Percentiles rank a stretch among this genome's conserved stretches.
Conservation (phyloP, 1,139 yeast species). For the Lodderomyces pseudojiufengensis region DNA sequence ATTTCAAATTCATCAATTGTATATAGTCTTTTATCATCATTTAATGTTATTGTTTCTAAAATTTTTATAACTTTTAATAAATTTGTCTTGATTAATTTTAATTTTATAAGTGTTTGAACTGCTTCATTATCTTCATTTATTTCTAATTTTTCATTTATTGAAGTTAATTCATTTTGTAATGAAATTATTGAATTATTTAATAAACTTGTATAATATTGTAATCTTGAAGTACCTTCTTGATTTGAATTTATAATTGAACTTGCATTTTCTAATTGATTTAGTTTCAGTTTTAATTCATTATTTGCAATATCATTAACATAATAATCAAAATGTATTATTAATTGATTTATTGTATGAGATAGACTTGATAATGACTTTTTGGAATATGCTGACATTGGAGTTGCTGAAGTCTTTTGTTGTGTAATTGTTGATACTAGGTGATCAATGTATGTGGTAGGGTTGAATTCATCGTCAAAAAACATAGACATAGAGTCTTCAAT, state of each 20-base stretch:
- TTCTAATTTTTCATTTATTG: constrained; percentile 13
- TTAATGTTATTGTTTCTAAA: constrained; percentile 33
- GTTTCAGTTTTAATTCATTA: constrained; percentile 46
- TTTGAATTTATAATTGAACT: constrained; percentile 19
- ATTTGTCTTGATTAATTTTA: constrained; percentile 43
- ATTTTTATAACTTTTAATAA: constrained; percentile 42
- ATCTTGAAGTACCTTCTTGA: constrained; percentile 33
- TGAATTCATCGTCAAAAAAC: constrained; percentile 42
- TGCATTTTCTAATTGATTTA: constrained; percentile 27
- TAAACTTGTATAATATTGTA: constrained; percentile 62
- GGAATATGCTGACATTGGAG: constrained; percentile 18
- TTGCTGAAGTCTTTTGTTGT: constrained; percentile 14
- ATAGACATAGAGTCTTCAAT: constrained; percentile 24
- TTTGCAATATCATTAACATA: constrained; percentile 54
- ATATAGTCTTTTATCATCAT: constrained; percentile 4
- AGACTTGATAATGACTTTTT: constrained; percentile 24
- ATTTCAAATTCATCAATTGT: constrained; percentile 29
- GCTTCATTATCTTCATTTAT: constrained; percentile 18
- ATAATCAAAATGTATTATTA: constrained; percentile 59
- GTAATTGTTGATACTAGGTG: constrained; percentile 32
- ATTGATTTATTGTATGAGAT: constrained; percentile 29
- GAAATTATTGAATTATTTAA: constrained; percentile 55
- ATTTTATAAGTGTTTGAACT: constrained; percentile 38
- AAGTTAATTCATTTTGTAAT: constrained; percentile 46
- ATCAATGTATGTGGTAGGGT: constrained; percentile 35